Percentiles rank a stretch among this genome's conserved stretches.
Evolutionary conservation across 2,329 filamentous ascomycete species (phyloP).

Genomic region (Salinomyces thailandicus): DNA sequence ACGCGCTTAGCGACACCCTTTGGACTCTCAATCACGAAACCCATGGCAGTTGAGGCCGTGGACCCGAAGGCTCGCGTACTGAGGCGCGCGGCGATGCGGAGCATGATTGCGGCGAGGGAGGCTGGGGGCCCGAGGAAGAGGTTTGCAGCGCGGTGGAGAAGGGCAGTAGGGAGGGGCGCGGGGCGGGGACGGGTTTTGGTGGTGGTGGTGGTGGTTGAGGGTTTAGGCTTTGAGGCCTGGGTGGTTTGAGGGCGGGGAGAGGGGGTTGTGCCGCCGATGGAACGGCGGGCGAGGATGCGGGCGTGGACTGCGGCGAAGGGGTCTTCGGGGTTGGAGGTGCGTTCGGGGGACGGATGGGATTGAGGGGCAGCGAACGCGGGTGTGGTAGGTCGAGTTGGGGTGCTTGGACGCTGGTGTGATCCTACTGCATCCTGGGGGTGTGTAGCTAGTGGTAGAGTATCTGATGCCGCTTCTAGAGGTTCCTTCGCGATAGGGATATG

Average conservation of each 20-base stretch:
- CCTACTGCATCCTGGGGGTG: too few relatives aligned
- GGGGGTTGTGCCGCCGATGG: conserved; percentile 21
- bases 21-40: conserved; percentile 20
- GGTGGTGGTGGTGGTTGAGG: conserved; percentile 7
- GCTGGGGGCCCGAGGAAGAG: conserved; percentile 71
- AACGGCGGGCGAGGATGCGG: conserved; percentile 24
- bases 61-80: conserved; percentile 35
- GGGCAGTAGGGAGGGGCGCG: conserved; percentile 28
- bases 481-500: too few relatives aligned
- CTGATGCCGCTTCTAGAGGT: too few relatives aligned
- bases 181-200: conserved; percentile 7
- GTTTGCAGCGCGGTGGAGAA: conserved; percentile 67
- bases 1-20: conserved; percentile 42
- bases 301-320: conserved; percentile 26
- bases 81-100: conserved; percentile 70
- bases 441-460: too few relatives aligned
- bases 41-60: too few relatives aligned
- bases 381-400: too few relatives aligned
- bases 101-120: conserved; percentile 66
- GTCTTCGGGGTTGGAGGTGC: conserved; percentile 8
- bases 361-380: too few relatives aligned
- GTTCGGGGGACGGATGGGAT: too few relatives aligned
- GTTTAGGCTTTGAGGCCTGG: background rate
- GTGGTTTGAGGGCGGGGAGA: conserved; percentile 5
- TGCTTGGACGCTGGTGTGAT: too few relatives aligned